phyloP scores from a whole-genome alignment of 257 asterid genomes.

The Lycium barbarum region DNA sequence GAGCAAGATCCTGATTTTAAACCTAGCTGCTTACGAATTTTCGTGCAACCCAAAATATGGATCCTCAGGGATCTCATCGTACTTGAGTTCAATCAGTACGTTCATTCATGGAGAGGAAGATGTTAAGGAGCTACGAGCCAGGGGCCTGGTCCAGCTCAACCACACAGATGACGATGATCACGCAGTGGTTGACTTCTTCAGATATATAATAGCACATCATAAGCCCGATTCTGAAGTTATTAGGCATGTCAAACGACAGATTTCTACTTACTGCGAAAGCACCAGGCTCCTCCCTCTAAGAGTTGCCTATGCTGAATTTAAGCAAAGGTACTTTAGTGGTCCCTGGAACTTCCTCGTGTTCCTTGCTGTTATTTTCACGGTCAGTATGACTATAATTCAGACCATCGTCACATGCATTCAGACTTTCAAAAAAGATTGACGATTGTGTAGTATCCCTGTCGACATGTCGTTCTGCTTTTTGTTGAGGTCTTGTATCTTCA shows the following conservation, averaged over 20 bases:
- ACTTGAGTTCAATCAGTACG: neutral
- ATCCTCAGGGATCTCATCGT: neutral
- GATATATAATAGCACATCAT: neutral
- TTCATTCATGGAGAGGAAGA: neutral
- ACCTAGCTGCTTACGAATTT: neutral
- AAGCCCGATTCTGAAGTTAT: neutral
- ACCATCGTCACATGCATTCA: neutral
- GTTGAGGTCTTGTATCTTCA: neutral
- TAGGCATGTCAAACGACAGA: neutral
- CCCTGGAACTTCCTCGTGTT: no score
- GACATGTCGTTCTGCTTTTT: neutral
- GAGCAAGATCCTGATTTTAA: rapidly evolving
- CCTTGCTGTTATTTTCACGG: neutral
- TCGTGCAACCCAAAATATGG: rapidly evolving
- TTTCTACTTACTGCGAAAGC: neutral
- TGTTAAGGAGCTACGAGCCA: neutral
- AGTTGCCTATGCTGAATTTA: no score
- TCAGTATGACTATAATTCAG: neutral
- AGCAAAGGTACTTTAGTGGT: no score
- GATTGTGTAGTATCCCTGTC: neutral
- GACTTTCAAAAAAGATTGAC: neutral
- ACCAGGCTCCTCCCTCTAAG: neutral
- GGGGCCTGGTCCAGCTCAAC: neutral
- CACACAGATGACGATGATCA: neutral
- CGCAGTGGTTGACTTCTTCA: neutral